These are phyloP conservation scores for Coemansia umbellata DNA, from an alignment of 192 early-diverging fungal species.

Conservation along the genomic window DNA sequence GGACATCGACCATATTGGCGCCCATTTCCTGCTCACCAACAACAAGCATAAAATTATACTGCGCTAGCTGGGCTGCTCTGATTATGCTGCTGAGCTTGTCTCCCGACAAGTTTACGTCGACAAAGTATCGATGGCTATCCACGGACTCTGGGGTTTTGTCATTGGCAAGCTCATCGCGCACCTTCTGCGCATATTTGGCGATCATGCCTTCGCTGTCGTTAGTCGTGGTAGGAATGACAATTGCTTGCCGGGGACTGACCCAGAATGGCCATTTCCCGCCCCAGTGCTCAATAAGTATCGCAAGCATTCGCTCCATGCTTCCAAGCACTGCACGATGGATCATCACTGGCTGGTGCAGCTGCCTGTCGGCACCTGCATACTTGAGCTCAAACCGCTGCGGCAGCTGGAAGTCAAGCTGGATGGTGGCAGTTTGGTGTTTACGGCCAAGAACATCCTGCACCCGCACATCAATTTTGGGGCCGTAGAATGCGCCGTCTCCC, in stretches of 20 bases:
- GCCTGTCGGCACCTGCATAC: conserved; percentile 67
- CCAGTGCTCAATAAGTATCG: conserved; percentile 91
- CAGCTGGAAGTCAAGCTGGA: conserved; percentile 95
- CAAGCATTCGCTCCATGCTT: conserved; percentile 90
- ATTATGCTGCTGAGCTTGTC: conserved; percentile 71
- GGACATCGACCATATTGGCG: conserved; percentile 67
- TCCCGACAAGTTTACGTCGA: conserved; percentile 71
- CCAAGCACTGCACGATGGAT: conserved; percentile 93
- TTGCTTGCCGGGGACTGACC: conserved; percentile 85
- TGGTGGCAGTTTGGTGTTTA: conserved; percentile 89
- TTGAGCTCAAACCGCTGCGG: conserved; percentile 78
- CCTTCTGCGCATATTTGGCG: conserved; percentile 64
- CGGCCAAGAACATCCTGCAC: conserved; percentile 78
- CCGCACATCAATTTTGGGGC: conserved; percentile 92
- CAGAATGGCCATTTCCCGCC: conserved; percentile 93
- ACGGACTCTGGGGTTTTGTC: conserved; percentile 41
- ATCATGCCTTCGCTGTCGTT: conserved; percentile 50
- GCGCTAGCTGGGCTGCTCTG: conserved; percentile 70
- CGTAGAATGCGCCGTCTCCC: conserved; percentile 95
- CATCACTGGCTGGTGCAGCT: conserved; percentile 76
- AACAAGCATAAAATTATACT: conserved; percentile 86
- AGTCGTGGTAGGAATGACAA: conserved; percentile 65
- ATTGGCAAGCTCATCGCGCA: conserved; percentile 39
- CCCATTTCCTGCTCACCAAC: conserved; percentile 78
- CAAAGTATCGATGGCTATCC: conserved; percentile 65